Conservation (phyloP, 257 asterid genomes). For the Solanum piurae region DNA sequence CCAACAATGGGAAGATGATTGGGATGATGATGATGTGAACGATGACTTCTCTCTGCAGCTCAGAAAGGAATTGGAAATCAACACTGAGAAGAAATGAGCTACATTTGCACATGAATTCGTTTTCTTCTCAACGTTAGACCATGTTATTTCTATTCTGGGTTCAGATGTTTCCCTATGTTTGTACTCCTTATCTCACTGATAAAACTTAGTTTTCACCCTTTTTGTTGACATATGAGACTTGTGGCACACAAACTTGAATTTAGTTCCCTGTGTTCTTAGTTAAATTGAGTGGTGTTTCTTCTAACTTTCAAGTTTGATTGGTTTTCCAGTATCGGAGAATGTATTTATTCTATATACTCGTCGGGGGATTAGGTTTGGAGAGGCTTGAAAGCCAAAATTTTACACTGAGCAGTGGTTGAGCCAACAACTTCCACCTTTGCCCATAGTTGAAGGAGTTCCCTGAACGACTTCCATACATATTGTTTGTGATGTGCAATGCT, state of each 20-base stretch:
- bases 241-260: neutral
- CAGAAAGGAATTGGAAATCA: conserved; percentile 69
- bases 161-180: neutral
- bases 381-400: neutral
- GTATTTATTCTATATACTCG: too few relatives aligned
- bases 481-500: too few relatives aligned
- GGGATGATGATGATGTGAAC: conserved; percentile 92
- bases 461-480: too few relatives aligned
- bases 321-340: neutral
- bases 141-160: neutral
- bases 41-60: conserved; percentile 91
- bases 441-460: neutral
- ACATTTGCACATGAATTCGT: conserved; percentile 7
- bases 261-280: neutral
- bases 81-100: conserved; percentile 43
- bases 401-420: neutral
- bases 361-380: neutral
- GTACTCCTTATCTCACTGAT: neutral
- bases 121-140: neutral
- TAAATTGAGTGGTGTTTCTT: neutral
- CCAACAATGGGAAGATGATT: conserved; percentile 95
- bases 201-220: neutral
- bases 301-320: neutral
- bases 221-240: neutral
- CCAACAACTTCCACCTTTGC: neutral